Evolutionary conservation across 176 grass and related monocot genomes (phyloP), one percentile per base, ranked within the genome.

Genomic region (Otatea glauca): DNA sequence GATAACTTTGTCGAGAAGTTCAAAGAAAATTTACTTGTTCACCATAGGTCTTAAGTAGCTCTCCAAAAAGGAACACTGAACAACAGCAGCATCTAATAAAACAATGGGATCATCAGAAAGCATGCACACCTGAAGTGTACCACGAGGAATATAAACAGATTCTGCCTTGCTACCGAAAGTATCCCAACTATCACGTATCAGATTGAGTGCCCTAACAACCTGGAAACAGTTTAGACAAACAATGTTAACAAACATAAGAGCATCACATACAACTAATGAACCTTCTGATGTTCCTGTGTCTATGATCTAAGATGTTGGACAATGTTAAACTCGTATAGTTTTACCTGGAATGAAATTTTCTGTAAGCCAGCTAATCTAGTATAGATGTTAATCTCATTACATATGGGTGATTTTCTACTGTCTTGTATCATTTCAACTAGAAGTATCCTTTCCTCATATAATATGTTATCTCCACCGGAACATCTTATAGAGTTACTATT

Each of bases 121-220:
- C 21, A 83, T 79, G 75, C 92, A 68, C 66, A 97, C 95, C 95
- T 97, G 95, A 80, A 97, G 92, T 68, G 96, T 96, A 81, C 96
- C 96, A 71, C 96, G 96, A 79, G 96, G 93, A 88, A 99, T 94
- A 72, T 94, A 90, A 77, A 92, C 74, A 84, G 91, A 90, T 84
- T 99, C 92, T 58, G 89, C 55, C 64, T 92, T 92, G 88, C 81
- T 94, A 89, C 96, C 91, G 16, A 99, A 99, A 55, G 75, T 76
- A 74, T 80, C 83, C 96, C 96, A 96, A 83, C 88, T 79, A 48
- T 88, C 92, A 82, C 86, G 84, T 94, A 96, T 96, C 70, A 96
- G 84, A 80, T 92, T 72, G 77, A 99, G 83, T 70, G 96, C 89
- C 81, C 96, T 99, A 43, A 99, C 96, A 89, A 99, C 93, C 96